Conservation (phyloP, 331 rosid genomes). For the Dryas integrifolia region DNA sequence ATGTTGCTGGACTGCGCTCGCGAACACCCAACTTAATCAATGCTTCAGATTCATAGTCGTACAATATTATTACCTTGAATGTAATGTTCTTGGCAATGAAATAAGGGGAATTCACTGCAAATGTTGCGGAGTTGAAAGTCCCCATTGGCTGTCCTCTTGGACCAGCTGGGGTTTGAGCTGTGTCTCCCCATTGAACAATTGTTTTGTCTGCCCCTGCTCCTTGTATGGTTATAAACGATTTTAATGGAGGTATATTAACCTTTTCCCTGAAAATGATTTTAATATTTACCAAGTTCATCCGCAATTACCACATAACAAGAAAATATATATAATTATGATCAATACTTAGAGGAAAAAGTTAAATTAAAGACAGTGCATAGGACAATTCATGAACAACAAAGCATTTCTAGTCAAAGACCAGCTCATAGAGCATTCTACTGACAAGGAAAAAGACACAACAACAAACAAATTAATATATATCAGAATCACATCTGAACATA, state of each 20-base stretch:
- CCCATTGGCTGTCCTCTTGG: conserved; percentile 74
- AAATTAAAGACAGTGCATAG: conserved; percentile 22
- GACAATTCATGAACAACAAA: conserved; percentile 1
- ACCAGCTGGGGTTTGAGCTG: conserved; percentile 70
- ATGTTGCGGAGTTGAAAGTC: conserved; percentile 82
- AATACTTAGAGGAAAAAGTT: not conserved
- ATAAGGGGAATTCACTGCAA: conserved; percentile 84
- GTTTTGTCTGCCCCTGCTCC: conserved; percentile 92
- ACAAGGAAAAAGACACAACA: conserved; percentile 30
- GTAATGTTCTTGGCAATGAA: conserved; percentile 95
- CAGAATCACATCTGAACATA: no score
- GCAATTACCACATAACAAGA: not conserved
- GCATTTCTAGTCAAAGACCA: conserved; percentile 27
- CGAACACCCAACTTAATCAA: no score
- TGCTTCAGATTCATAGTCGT: no score
- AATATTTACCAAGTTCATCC: not conserved
- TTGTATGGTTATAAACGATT: conserved; percentile 80
- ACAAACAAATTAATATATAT: no score
- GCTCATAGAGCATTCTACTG: not conserved
- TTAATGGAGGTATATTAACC: conserved; percentile 70
- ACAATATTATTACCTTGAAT: conserved; percentile 50
- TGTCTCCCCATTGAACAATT: conserved; percentile 97
- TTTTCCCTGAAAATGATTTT: conserved; percentile 60
- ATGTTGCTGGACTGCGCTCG: no score
- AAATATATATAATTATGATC: not conserved